phyloP scores from a whole-genome alignment of 805 yeast genomes.

The Wickerhamiella shivajii region DNA sequence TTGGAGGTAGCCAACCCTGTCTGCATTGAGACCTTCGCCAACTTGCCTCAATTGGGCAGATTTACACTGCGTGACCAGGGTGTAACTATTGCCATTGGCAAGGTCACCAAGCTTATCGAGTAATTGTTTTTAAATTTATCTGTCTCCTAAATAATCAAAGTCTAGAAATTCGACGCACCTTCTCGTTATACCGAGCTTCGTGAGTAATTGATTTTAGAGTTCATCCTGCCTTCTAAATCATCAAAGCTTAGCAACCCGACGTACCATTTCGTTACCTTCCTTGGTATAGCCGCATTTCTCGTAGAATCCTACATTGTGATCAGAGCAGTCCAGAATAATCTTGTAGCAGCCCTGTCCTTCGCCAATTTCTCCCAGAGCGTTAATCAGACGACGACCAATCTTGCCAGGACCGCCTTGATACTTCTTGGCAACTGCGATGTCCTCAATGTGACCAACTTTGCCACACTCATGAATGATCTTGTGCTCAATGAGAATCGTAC shows the following conservation, averaged over 20 bases:
- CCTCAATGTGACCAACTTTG: constrained; percentile 86
- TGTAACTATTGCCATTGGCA: constrained; percentile 95
- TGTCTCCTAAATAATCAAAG: no score
- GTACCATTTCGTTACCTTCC: constrained; percentile 30
- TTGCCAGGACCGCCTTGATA: constrained; percentile 61
- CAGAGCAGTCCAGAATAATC: constrained; percentile 76
- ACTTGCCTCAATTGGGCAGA: constrained; percentile 93
- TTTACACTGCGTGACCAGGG: constrained; percentile 98
- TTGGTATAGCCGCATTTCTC: constrained; percentile 67
- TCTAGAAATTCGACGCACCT: no score
- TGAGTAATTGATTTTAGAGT: no score
- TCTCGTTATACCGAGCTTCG: no score
- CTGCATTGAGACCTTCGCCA: constrained; percentile 84
- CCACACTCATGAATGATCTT: constrained; percentile 76
- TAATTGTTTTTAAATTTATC: constrained; percentile 10
- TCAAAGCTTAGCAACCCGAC: no score
- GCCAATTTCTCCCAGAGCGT: constrained; percentile 46
- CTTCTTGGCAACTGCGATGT: constrained; percentile 59
- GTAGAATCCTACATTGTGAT: constrained; percentile 69
- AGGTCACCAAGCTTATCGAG: constrained; percentile 68
- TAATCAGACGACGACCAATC: constrained; percentile 57
- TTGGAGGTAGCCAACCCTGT: constrained; percentile 77
- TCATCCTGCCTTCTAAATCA: no score
- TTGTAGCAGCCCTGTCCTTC: constrained; percentile 60
- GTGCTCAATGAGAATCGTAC: constrained; percentile 63